Evolutionary conservation across 805 yeast genomes (phyloP), one percentile per base, ranked within the genome.

Genomic region (Soucietia sequanensis): DNA sequence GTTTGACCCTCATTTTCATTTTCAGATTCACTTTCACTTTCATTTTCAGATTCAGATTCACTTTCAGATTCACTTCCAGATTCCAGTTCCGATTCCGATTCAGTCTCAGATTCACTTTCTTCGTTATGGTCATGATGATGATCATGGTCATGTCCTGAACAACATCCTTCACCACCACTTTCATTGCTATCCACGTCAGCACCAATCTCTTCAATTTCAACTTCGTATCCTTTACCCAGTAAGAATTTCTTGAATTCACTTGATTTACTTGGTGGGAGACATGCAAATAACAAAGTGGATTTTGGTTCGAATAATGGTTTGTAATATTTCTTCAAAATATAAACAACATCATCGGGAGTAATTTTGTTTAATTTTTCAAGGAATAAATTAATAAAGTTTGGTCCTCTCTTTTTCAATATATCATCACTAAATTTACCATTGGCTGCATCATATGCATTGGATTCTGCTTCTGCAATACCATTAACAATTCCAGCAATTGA

Each of bases 401-500:
- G 78, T 1, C 95, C 95, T 42, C 95, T 70, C 44, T 77, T 74
- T 48, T 77, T 74, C 50, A 89, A 66, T 18, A 80, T 72, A 41
- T 75, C 72, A 58, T 88, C 91, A 28, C 71, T 56, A 47, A 80
- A 84, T 52, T 81, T 84, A 13, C 72, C 65, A 34, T 70, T 63
- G 11, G 93, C 89, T 0, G 95, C 81, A 26, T 75, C 71, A 37
- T 72, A 72, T 28, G 68, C 70, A 44, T 83, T 81, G n/a, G 80
- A 72, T 44, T 85, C 90, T 4, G 67, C 59, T 16, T 78, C 72
- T 0, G 96, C 95, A 31, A 85, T 65, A 7, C 74, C 66, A 46
- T 82, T 82, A 17, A 89, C 90, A 32, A 87, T 74, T 9, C 85
- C 73, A 36, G 95, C 79, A 18, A 86, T 65, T 1, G 96, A 83